These are phyloP conservation scores for Cucurbita ficifolia DNA, from an alignment of 306 rosid species.

Conservation along the genomic window DNA sequence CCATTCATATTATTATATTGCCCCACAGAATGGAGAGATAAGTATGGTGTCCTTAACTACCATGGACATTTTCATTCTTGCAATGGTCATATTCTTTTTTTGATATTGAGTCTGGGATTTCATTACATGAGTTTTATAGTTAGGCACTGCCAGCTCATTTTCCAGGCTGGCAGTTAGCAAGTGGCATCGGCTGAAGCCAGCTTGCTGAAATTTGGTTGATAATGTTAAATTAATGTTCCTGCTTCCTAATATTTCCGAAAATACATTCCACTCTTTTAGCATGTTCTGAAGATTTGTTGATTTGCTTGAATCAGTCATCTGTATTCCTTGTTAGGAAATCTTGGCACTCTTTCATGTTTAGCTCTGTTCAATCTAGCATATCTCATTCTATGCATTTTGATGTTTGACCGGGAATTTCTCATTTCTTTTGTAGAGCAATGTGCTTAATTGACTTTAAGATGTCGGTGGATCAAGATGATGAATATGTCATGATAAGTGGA, in stretches of 20 bases:
- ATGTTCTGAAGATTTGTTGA: not conserved
- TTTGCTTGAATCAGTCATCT: not conserved
- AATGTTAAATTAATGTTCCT: not conserved
- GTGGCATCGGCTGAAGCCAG: not conserved
- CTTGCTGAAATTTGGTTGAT: not conserved
- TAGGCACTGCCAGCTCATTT: not conserved
- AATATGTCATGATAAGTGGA: conserved; percentile 19
- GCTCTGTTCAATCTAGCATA: not conserved
- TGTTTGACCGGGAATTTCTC: conserved; percentile 15
- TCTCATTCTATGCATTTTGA: not conserved
- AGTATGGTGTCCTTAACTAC: not conserved
- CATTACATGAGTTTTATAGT: too few relatives aligned
- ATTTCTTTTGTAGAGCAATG: conserved; percentile 56
- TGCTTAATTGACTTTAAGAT: conserved; percentile 79
- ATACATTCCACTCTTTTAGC: not conserved
- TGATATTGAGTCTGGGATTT: not conserved
- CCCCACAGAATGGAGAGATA: not conserved
- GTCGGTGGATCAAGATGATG: conserved; percentile 65
- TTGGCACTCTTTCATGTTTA: not conserved
- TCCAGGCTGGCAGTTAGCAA: not conserved
- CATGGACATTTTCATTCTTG: not conserved
- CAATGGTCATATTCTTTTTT: not conserved
- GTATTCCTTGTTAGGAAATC: not conserved
- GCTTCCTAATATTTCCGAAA: not conserved
- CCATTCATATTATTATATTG: not conserved